Percentiles rank a stretch among this genome's conserved stretches.
Conservation (phyloP, 2,329 filamentous ascomycete genomes). For the Aspergillus japonicus region DNA sequence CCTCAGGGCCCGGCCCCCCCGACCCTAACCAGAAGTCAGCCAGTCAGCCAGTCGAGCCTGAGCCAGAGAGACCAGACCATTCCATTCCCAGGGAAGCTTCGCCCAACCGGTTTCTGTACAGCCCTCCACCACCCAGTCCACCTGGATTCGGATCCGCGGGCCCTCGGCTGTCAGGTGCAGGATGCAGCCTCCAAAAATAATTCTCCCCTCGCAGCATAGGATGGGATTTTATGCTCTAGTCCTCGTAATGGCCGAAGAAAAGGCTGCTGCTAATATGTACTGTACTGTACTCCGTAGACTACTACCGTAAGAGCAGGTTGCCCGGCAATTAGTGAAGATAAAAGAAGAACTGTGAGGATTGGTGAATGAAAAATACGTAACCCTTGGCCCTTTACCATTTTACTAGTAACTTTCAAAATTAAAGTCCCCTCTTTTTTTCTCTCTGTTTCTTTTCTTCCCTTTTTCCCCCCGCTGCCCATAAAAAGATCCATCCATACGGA, state of each 20-base stretch:
- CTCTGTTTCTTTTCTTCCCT: neutral
- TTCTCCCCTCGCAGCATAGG: slow-evolving; percentile 1
- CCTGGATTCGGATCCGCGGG: slow-evolving; percentile 6
- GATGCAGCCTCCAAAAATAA: slow-evolving; percentile 9
- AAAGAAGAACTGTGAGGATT: too few species aligned
- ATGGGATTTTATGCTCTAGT: neutral
- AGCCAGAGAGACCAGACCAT: neutral
- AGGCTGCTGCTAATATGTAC: too few species aligned
- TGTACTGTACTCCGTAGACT: too few species aligned
- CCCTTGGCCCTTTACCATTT: too few species aligned
- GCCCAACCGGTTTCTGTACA: slow-evolving; percentile 5
- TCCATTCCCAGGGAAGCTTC: slow-evolving; percentile 9
- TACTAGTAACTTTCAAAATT: neutral
- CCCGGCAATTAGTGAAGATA: neutral
- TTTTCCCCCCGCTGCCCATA: slow-evolving; percentile 2
- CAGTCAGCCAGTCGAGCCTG: too few species aligned
- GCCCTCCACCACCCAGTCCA: too few species aligned
- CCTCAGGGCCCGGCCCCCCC: neutral
- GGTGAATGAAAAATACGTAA: too few species aligned
- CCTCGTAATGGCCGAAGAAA: too few species aligned
- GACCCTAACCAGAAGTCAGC: neutral
- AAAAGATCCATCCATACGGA: slow-evolving; percentile 3
- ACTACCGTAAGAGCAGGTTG: neutral
- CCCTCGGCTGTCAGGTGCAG: slow-evolving; percentile 14
- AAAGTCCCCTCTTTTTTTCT: neutral